A percentile compares a stretch with the other conserved stretches of the same genome.
phyloP scores from a whole-genome alignment of 768 basidiomycete genomes.

The Trametes punicea region DNA sequence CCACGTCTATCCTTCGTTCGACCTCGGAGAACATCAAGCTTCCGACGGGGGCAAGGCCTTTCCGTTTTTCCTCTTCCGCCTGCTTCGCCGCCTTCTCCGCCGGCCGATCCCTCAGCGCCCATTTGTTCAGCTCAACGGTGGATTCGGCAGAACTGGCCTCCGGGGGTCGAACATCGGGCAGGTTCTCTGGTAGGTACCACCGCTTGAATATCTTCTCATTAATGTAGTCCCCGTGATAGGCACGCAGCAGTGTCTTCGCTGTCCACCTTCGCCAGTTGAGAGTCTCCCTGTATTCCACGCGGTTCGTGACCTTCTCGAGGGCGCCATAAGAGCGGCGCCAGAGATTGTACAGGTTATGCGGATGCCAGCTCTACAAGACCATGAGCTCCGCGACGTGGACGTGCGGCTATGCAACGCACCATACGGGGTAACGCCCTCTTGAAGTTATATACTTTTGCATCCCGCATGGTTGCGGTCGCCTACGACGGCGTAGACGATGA shows the following conservation, averaged over 20 bases:
- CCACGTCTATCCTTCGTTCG: constrained; percentile 91
- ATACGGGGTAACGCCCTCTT: constrained; percentile 72
- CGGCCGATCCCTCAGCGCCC: constrained; percentile 47
- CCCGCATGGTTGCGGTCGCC: constrained; percentile 38
- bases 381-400: neutral
- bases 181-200: constrained; percentile 85
- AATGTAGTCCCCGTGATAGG: constrained; percentile 95
- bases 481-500: constrained; percentile 4
- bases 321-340: constrained; percentile 68
- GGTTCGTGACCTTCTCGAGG: constrained; percentile 19
- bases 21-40: constrained; percentile 94
- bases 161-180: constrained; percentile 81
- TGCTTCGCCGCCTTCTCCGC: constrained; percentile 44
- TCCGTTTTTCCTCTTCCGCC: constrained; percentile 47
- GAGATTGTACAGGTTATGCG: constrained; percentile 86
- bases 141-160: constrained; percentile 30
- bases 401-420: constrained; percentile 40
- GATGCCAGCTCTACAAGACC: constrained; percentile 73
- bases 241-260: constrained; percentile 81
- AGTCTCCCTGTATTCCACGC: constrained; percentile 45
- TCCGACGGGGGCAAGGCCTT: constrained; percentile 83
- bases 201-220: constrained; percentile 91
- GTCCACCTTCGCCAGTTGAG: constrained; percentile 92
- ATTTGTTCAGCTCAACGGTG: constrained; percentile 45
- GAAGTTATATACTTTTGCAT: constrained; percentile 42